These are phyloP conservation scores for Mortierella sp. DNA, from an alignment of 371 early-diverging fungal genomes.

Conservation along the genomic window DNA sequence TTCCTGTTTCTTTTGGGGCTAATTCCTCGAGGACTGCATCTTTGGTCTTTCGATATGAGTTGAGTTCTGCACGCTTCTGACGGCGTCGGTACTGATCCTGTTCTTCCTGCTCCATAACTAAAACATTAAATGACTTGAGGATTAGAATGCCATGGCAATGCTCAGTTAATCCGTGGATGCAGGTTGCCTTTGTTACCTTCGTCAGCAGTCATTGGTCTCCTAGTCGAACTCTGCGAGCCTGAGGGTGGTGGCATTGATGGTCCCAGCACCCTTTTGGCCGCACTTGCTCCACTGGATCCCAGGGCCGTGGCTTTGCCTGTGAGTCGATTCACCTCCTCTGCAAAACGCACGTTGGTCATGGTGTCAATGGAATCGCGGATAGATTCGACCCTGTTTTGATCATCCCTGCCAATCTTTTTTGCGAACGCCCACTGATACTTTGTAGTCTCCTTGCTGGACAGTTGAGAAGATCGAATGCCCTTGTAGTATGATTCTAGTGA, in stretches of 20 bases:
- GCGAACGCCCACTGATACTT: conserved; percentile 84
- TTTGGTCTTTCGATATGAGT: conserved; percentile 59
- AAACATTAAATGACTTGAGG: neutral
- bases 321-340: conserved; percentile 48
- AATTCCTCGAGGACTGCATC: conserved; percentile 82
- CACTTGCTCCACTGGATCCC: neutral
- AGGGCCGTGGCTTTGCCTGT: conserved; percentile 28
- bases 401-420: conserved; percentile 61
- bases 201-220: conserved; percentile 40
- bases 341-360: conserved; percentile 60
- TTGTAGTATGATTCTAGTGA: conserved; percentile 71
- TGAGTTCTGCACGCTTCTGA: conserved; percentile 62
- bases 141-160: neutral
- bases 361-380: conserved; percentile 72
- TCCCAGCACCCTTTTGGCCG: conserved; percentile 21
- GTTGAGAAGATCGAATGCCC: conserved; percentile 72
- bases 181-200: conserved; percentile 30
- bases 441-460: conserved; percentile 71
- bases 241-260: conserved; percentile 35
- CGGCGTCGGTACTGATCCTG: conserved; percentile 54
- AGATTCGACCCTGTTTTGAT: conserved; percentile 66
- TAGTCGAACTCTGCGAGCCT: neutral
- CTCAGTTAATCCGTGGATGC: neutral
- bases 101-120: conserved; percentile 71
- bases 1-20: conserved; percentile 83